Conservation (phyloP, 352 stramenopile genomes). For the Thraustochytrium striatum region DNA sequence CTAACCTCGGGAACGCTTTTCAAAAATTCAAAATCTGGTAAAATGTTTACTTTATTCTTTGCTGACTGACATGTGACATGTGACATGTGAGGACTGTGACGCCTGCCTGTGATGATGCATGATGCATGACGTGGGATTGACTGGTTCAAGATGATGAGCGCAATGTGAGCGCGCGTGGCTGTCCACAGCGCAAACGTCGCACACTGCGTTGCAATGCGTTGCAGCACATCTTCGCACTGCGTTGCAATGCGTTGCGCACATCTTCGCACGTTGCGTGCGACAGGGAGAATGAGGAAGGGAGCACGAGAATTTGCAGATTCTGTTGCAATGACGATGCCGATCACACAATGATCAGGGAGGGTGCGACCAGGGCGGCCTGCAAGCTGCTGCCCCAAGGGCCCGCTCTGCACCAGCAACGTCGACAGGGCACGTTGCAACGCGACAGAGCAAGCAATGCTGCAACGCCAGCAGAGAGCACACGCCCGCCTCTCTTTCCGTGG, state of each 20-base stretch:
- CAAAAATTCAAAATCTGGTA: background rate
- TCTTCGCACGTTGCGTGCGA: background rate
- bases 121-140: background rate
- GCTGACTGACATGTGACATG: no score
- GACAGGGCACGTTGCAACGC: background rate
- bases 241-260: background rate
- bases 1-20: background rate
- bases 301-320: no score
- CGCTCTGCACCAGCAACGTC: background rate
- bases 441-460: background rate
- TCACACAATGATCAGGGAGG: background rate
- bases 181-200: background rate
- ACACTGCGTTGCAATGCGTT: background rate
- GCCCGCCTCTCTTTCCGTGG: no score
- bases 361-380: background rate
- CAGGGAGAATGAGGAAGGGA: no score
- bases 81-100: no score
- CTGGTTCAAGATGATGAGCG: background rate
- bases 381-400: background rate
- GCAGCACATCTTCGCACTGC: background rate
- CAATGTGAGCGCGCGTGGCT: background rate
- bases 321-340: no score
- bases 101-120: background rate
- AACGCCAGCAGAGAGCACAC: no score
- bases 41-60: background rate